A percentile compares a stretch with the other conserved stretches of the same genome.
Conservation (phyloP, 805 yeast species). For the Lipomyces yamanashiensis region DNA sequence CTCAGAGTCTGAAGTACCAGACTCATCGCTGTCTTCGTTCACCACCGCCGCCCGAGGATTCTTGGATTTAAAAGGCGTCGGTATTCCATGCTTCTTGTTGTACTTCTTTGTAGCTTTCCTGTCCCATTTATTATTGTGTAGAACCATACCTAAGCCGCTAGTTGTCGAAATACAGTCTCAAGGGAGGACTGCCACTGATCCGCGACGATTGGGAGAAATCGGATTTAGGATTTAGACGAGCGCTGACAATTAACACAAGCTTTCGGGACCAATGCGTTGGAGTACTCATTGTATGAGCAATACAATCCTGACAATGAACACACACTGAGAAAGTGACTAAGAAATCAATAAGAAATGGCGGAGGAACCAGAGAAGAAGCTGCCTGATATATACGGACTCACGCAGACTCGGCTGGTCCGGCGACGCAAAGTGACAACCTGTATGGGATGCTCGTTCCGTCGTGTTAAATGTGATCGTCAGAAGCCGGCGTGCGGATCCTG, state of each 20-base stretch:
- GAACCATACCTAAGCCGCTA: slow-evolving; percentile 48
- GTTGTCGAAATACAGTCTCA: background rate
- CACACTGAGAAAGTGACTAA: too few species aligned
- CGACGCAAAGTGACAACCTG: slow-evolving; percentile 14
- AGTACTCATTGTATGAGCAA: too few species aligned
- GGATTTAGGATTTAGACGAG: background rate
- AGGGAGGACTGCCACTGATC: too few species aligned
- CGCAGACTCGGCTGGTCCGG: background rate
- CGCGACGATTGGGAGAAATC: background rate
- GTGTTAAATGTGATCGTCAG: slow-evolving; percentile 9
- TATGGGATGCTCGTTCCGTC: slow-evolving; percentile 3
- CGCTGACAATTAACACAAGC: background rate
- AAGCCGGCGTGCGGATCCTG: slow-evolving; percentile 7
- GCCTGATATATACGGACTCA: background rate
- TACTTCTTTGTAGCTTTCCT: slow-evolving; percentile 52
- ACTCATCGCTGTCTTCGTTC: slow-evolving; percentile 4
- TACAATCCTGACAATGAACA: too few species aligned
- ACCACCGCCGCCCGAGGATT: slow-evolving; percentile 1
- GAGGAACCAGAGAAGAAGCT: background rate
- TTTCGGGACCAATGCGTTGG: too few species aligned
- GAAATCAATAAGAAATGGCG: background rate
- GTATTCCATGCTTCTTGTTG: slow-evolving; percentile 51
- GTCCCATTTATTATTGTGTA: slow-evolving; percentile 61
- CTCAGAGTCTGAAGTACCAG: slow-evolving; percentile 8
- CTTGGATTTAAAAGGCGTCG: background rate